Conservation (phyloP, 305 asterid species). For the Fraxinus angustifolia region DNA sequence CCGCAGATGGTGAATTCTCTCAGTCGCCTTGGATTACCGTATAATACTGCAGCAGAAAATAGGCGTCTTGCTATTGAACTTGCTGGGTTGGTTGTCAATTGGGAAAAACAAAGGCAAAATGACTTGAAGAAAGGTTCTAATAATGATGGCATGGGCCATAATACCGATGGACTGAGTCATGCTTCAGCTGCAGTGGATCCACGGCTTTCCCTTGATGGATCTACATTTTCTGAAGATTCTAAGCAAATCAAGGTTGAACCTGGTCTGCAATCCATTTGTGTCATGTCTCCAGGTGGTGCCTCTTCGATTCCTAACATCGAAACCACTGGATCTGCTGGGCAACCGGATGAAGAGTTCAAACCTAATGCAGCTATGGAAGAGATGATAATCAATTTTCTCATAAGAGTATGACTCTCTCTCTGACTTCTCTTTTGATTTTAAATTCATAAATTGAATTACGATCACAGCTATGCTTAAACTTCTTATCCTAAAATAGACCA, state of each 20-base stretch:
- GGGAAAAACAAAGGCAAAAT: slow-evolving; percentile 96
- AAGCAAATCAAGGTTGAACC: slow-evolving; percentile 96
- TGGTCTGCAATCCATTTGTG: slow-evolving; percentile 87
- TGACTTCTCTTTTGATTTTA: slow-evolving; percentile 9
- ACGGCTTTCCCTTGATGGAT: slow-evolving; percentile 68
- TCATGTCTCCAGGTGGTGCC: slow-evolving; percentile 96
- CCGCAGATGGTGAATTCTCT: slow-evolving; percentile 99
- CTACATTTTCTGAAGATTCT: slow-evolving; percentile 81
- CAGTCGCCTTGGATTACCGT: slow-evolving; percentile 98
- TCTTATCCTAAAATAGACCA: not conserved
- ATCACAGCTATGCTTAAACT: not conserved
- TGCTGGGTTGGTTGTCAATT: slow-evolving; percentile 97
- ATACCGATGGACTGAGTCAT: slow-evolving; percentile 52
- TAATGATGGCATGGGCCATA: slow-evolving; percentile 53
- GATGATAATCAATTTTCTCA: slow-evolving; percentile 97
- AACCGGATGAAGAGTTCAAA: slow-evolving; percentile 98
- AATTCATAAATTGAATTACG: not conserved
- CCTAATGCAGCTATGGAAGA: slow-evolving; percentile 99
- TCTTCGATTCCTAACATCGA: slow-evolving; percentile 88
- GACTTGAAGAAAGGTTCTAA: slow-evolving; percentile 67
- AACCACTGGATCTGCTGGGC: slow-evolving; percentile 92
- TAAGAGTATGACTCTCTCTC: slow-evolving; percentile 58
- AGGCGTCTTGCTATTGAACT: slow-evolving; percentile 99
- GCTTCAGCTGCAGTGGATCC: slow-evolving; percentile 59
- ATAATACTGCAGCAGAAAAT: slow-evolving; percentile 89